Evolutionary conservation across 176 grass and related monocot genomes (phyloP), one percentile per base, ranked within the genome.

Genomic region (Leersia perrieri): DNA sequence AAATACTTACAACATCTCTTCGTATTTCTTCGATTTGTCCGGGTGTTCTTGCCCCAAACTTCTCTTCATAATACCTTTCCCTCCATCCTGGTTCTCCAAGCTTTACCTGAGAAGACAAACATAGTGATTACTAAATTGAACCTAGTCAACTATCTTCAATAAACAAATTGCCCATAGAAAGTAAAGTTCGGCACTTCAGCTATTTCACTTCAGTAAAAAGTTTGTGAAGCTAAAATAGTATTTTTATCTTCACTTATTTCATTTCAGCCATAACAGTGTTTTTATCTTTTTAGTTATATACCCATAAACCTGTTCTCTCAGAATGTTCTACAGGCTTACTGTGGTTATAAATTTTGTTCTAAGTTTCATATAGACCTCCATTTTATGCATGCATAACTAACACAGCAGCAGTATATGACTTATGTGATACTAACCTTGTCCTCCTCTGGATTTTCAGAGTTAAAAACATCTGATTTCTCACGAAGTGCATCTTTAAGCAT

Each of bases 391-490:
- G 57, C 20, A 22, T 26, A 42, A 44, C 27, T 0, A 10, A 72
- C 81, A 28, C 18, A 72, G 22, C 11, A 75, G 51, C 23, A 60
- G 33, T 23, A 49, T 34, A 85, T 70, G 55, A 39, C 40, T 34
- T 79, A 41, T 47, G 11, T 36, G 55, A 79, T 2, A 67, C 27
- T 69, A 84, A 99, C 96, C 93, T 93, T 95, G 74, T 99, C 96
- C 58, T 98, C 90, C 75, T 88, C 93, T 42, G 80, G 87, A 88
- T 82, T 91, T 84, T 95, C 96, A 80, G 90, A 99, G 84, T 93
- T 99, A 84, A 99, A 93, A 84, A 99, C 26, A 93, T 99, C 96
- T 25, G 96, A 99, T 49, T 95, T 99, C 87, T 95, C 92, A 36
- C 86, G 89, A 68, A 99, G 96, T 39, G 74, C 62, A 84, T 83